Evolutionary conservation across 495 filamentous ascomycete genomes (phyloP), one percentile per base, ranked within the genome.

Genomic region (Aspergillus taichungensis): DNA sequence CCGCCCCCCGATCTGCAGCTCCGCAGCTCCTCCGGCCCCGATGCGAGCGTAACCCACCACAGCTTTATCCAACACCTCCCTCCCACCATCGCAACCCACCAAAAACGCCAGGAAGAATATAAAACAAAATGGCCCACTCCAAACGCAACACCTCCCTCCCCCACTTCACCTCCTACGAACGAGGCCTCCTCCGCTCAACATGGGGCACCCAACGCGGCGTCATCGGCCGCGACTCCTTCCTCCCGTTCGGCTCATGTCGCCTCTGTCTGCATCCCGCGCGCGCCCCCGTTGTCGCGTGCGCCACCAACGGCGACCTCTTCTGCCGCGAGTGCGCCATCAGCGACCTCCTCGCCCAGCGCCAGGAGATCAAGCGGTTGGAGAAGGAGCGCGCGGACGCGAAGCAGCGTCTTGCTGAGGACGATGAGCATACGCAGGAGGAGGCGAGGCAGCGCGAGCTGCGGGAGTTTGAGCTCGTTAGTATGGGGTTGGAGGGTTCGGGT

Each of bases 121-220:
- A 24, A 24, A 14, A 45, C 5, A 34, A 8, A 43, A 73, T 73
- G 70, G 66, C 70, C 6, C 70, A 73, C 42, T 73, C 70, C 63
- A 95, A 96, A 75, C 83, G 91, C 51, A 96, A 98, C 71, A 96
- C 92, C 40, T 94, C 90, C 45, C 85, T 94, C 35, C 84, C 92
- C 13, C 87, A 95, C 66, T 98, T 96, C 73, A 97, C 92, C 47
- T 82, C 90, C 40, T 80, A 95, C 66, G 92, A 98, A 68, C 84
- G 92, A 39, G 72, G 73, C 45, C 78, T 87, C 31, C 83, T 95
- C 30, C 84, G 86, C 56, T 66, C 75, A 14, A 77, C 78, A 43
- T 98, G 94, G 85, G 82, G 83, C 58, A 78, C 84, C 6, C 87
- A 84, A 50, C 75, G 81, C 30, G 87, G 88, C n/a, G 86, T 87